These are phyloP conservation scores for Adansonia gregorii DNA, from an alignment of 441 rosid genomes.

Conservation along the genomic window DNA sequence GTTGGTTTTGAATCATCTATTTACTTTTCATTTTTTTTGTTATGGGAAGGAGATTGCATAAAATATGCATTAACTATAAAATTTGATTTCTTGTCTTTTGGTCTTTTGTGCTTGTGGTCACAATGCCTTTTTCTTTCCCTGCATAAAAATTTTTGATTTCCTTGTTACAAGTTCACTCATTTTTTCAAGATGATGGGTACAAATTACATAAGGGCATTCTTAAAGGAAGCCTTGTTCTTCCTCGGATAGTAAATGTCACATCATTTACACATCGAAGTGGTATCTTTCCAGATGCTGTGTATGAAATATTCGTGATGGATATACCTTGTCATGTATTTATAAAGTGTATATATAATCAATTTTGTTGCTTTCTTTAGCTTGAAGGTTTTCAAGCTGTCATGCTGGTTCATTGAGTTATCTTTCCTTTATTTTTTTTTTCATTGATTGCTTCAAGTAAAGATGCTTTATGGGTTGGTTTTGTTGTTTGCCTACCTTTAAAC, in stretches of 20 bases:
- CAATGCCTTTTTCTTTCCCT: background rate
- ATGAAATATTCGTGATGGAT: constrained; percentile 4
- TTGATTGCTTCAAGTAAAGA: too few species aligned
- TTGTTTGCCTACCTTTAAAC: too few species aligned
- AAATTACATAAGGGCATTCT: constrained; percentile 81
- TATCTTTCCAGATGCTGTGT: constrained; percentile 13
- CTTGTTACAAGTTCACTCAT: constrained; percentile 20
- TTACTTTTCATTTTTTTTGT: background rate
- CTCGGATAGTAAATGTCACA: constrained; percentile 83
- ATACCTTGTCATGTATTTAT: too few species aligned
- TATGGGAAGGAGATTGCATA: background rate
- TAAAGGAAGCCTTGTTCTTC: constrained; percentile 66
- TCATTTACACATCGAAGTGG: constrained; percentile 86
- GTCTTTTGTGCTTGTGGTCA: background rate
- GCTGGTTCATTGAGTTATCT: too few species aligned
- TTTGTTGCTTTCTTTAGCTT: too few species aligned
- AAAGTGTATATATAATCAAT: too few species aligned
- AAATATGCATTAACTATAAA: background rate
- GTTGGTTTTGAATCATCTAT: background rate
- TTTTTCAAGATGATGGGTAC: constrained; percentile 80
- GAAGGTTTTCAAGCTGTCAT: too few species aligned
- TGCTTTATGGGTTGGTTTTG: too few species aligned
- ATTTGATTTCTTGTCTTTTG: background rate
- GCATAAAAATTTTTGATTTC: background rate
- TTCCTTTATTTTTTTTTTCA: too few species aligned